phyloP scores from a whole-genome alignment of 306 rosid genomes.

The Sphenostylis stenocarpa region DNA sequence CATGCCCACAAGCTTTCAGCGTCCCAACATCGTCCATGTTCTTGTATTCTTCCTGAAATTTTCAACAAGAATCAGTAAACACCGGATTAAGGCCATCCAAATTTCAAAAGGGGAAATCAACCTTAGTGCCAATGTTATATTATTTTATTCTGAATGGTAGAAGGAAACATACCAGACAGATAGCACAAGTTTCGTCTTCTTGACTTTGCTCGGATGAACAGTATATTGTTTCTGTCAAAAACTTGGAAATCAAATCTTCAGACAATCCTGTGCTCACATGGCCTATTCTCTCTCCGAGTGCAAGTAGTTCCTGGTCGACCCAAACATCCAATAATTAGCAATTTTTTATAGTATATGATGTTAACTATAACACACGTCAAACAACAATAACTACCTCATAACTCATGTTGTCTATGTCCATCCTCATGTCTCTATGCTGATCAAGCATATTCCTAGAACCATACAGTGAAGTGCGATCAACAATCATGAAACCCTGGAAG shows the following conservation, averaged over 20 bases:
- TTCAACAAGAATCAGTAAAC: not conserved
- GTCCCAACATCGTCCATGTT: conserved; percentile 71
- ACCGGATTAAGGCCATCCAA: not conserved
- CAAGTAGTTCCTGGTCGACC: conserved; percentile 62
- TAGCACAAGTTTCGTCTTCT: conserved; percentile 61
- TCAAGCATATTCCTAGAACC: conserved; percentile 63
- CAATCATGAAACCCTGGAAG: conserved; percentile 63
- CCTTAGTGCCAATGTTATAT: not conserved
- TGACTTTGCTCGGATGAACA: conserved; percentile 61
- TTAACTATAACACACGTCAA: not conserved
- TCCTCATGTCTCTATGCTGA: conserved; percentile 77
- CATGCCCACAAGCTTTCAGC: conserved; percentile 62
- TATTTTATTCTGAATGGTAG: not conserved
- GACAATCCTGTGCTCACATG: conserved; percentile 70
- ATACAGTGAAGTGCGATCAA: conserved; percentile 51
- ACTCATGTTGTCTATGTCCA: conserved; percentile 77
- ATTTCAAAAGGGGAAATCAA: not conserved
- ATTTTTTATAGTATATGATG: not conserved
- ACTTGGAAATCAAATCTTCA: conserved; percentile 55
- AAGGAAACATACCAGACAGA: conserved; percentile 56
- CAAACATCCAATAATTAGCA: not conserved
- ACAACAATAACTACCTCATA: conserved; percentile 54
- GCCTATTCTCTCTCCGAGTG: conserved; percentile 75
- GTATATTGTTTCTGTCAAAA: conserved; percentile 62
- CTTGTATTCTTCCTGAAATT: conserved; percentile 71